Percentiles rank a stretch among this genome's conserved stretches.
These are phyloP conservation scores for Lasiodiplodia sp. DNA, from an alignment of 2,329 filamentous ascomycete genomes.

Conservation along the genomic window DNA sequence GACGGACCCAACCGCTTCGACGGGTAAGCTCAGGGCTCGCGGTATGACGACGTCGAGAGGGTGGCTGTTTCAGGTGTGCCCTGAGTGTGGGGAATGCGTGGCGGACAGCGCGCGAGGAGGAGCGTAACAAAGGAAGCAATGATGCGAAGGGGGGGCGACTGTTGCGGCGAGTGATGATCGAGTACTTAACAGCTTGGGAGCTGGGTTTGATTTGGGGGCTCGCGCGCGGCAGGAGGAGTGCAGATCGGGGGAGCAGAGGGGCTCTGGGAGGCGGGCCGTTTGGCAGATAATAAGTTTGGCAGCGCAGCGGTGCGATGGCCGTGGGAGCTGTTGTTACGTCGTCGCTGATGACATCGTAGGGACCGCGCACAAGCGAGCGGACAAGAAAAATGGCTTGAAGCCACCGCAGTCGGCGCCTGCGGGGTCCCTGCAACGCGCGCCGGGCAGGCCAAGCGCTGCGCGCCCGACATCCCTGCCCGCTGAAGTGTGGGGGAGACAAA, in stretches of 20 bases:
- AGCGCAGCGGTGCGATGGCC: constrained; percentile 28
- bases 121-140: constrained; percentile 30
- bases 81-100: constrained; percentile 43
- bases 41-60: constrained; percentile 30
- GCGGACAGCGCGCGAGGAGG: constrained; percentile 24
- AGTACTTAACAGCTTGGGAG: constrained; percentile 23
- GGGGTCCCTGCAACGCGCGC: constrained; percentile 28
- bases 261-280: constrained; percentile 21
- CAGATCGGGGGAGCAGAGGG: constrained; percentile 30
- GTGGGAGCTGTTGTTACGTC: constrained; percentile 29
- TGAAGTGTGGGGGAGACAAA: constrained; percentile 29
- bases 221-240: constrained; percentile 28
- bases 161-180: constrained; percentile 27
- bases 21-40: constrained; percentile 45
- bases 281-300: constrained; percentile 30
- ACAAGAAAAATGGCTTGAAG: constrained; percentile 27
- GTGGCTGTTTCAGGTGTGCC: constrained; percentile 47
- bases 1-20: constrained; percentile 45
- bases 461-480: constrained; percentile 24
- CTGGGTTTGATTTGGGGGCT: constrained; percentile 20
- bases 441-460: constrained; percentile 27
- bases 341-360: constrained; percentile 30
- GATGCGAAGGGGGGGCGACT: constrained; percentile 27
- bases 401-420: constrained; percentile 30
- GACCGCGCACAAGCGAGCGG: constrained; percentile 29